These are phyloP conservation scores for Aureobasidium leucospermi DNA, from an alignment of 2,329 filamentous ascomycete species.

Conservation along the genomic window DNA sequence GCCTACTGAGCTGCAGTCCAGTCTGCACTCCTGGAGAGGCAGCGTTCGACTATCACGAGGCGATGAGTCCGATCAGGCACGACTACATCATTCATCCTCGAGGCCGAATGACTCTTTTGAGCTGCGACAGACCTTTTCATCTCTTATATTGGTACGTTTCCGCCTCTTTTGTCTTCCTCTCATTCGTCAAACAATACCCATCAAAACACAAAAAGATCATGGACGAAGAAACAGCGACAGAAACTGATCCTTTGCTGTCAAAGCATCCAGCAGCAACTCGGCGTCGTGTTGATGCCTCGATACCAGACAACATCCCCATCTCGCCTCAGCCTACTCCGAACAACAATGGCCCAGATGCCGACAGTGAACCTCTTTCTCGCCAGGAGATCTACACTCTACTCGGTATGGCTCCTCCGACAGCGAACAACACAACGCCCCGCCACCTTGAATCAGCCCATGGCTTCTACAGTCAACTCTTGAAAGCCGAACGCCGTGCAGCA, in stretches of 20 bases:
- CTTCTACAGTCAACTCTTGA: constrained; percentile 22
- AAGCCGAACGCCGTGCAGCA: constrained; percentile 19
- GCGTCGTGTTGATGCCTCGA: neutral
- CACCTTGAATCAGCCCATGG: constrained; percentile 22
- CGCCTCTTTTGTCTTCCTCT: neutral
- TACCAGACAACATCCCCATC: neutral
- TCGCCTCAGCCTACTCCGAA: constrained; percentile 12
- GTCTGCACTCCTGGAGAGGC: constrained; percentile 24
- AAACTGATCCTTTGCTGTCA: constrained; percentile 9
- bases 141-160: constrained; percentile 18
- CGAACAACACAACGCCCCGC: constrained; percentile 19
- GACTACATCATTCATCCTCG: neutral
- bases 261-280: constrained; percentile 1
- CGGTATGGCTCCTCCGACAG: constrained; percentile 23
- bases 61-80: constrained; percentile 19
- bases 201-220: neutral
- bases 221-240: neutral
- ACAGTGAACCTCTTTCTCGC: constrained; percentile 19
- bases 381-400: constrained; percentile 26
- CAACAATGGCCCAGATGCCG: constrained; percentile 19
- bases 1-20: constrained; percentile 23
- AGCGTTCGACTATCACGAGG: constrained; percentile 19
- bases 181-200: neutral
- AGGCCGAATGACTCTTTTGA: constrained; percentile 12
- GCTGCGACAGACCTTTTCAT: constrained; percentile 16